Percentiles rank a stretch among this genome's conserved stretches.
Evolutionary conservation across 257 asterid genomes (phyloP).

Genomic region (Phtheirospermum japonicum): DNA sequence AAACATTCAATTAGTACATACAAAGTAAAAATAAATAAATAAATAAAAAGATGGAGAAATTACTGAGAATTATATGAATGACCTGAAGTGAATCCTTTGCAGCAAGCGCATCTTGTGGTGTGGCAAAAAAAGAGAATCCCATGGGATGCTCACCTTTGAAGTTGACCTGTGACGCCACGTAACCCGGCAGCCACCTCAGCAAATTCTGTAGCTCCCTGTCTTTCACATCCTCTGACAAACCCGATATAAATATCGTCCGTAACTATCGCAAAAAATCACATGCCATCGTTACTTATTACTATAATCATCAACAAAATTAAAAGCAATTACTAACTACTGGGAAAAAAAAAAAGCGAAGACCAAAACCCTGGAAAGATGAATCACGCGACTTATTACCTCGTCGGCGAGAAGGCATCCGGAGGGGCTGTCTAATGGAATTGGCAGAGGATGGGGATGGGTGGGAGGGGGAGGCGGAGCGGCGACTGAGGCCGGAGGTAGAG

Average conservation of each 20-base stretch:
- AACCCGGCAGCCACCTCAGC: slow-evolving; percentile 95
- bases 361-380: background rate
- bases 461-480: slow-evolving; percentile 33
- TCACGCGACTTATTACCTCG: slow-evolving; percentile 25
- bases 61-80: background rate
- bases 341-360: background rate
- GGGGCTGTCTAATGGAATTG: slow-evolving; percentile 38
- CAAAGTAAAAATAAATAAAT: too few relatives aligned
- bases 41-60: background rate
- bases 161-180: slow-evolving; percentile 97
- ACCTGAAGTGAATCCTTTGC: slow-evolving; percentile 98
- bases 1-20: background rate
- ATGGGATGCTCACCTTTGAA: slow-evolving; percentile 94
- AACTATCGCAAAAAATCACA: slow-evolving; percentile 16
- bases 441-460: slow-evolving; percentile 22
- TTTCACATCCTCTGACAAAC: slow-evolving; percentile 94
- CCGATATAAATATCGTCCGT: slow-evolving; percentile 88
- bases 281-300: background rate
- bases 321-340: background rate
- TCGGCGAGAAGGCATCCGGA: slow-evolving; percentile 22
- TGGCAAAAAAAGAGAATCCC: slow-evolving; percentile 93
- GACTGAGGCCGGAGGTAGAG: slow-evolving; percentile 37
- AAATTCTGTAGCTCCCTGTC: slow-evolving; percentile 96
- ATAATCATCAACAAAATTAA: background rate
- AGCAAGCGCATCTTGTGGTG: slow-evolving; percentile 74